phyloP scores from a whole-genome alignment of 805 yeast species.

The Wickerhamomyces sydowiorum region DNA sequence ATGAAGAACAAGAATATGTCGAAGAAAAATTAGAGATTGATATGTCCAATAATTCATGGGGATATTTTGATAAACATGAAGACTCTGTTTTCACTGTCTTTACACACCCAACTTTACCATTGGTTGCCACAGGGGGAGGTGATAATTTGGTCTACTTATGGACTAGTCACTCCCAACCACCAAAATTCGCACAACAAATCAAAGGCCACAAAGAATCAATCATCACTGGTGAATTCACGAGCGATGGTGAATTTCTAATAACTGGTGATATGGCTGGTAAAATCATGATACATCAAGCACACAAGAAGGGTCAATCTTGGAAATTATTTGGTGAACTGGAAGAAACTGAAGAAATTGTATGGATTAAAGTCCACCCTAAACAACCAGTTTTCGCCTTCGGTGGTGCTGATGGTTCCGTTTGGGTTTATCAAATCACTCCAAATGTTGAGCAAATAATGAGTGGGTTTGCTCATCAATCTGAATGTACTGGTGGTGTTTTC shows the following conservation, averaged over 20 bases:
- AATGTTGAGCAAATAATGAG: slow-evolving; percentile 65
- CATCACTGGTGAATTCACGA: slow-evolving; percentile 74
- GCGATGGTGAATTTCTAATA: slow-evolving; percentile 72
- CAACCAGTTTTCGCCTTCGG: slow-evolving; percentile 87
- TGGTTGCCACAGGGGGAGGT: slow-evolving; percentile 59
- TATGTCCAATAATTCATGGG: slow-evolving; percentile 81
- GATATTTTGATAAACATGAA: slow-evolving; percentile 83
- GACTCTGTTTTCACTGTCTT: slow-evolving; percentile 85
- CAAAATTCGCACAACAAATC: slow-evolving; percentile 70
- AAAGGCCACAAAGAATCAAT: slow-evolving; percentile 86
- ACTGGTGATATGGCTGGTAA: slow-evolving; percentile 96
- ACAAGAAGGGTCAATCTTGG: slow-evolving; percentile 84
- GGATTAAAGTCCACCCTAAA: slow-evolving; percentile 77
- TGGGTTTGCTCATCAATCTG: slow-evolving; percentile 75
- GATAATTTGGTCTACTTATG: slow-evolving; percentile 86
- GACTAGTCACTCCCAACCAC: slow-evolving; percentile 87
- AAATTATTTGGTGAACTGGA: slow-evolving; percentile 59
- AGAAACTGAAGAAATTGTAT: slow-evolving; percentile 86
- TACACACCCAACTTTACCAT: slow-evolving; percentile 73
- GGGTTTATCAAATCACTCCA: slow-evolving; percentile 76
- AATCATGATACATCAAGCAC: slow-evolving; percentile 63
- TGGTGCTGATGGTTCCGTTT: slow-evolving; percentile 86
- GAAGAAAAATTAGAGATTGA: slow-evolving; percentile 68
- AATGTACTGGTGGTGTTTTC: slow-evolving; percentile 78
- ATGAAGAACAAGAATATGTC: slow-evolving; percentile 25